Conservation (phyloP, 805 yeast genomes). For the Candida corydali region DNA sequence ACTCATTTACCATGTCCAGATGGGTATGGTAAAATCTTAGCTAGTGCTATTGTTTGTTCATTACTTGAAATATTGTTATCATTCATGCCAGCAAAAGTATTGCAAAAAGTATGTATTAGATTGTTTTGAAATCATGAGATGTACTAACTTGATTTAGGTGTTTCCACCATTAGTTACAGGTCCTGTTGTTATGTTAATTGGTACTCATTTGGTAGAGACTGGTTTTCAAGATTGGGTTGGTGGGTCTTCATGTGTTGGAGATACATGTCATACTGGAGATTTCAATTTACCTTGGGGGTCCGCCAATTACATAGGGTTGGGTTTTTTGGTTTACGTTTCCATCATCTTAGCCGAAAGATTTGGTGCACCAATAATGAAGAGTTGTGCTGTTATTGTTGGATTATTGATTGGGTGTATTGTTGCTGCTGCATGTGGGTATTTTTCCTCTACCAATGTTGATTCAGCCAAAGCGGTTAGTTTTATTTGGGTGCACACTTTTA, state of each 20-base stretch:
- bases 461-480: slow-evolving; percentile 80
- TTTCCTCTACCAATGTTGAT: slow-evolving; percentile 51
- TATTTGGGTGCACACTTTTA: slow-evolving; percentile 85
- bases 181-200: slow-evolving; percentile 85
- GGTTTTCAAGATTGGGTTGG: slow-evolving; percentile 89
- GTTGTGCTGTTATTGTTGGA: slow-evolving; percentile 88
- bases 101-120: slow-evolving; percentile 42
- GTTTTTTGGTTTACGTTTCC: slow-evolving; percentile 72
- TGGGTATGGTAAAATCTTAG: slow-evolving; percentile 85
- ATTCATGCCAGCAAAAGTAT: slow-evolving; percentile 67
- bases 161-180: slow-evolving; percentile 94
- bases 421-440: slow-evolving; percentile 88
- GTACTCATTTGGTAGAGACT: slow-evolving; percentile 59
- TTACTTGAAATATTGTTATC: slow-evolving; percentile 69
- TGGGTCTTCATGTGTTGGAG: slow-evolving; percentile 63
- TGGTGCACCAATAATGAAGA: slow-evolving; percentile 93
- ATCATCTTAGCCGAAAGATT: slow-evolving; percentile 77
- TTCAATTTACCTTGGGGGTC: slow-evolving; percentile 73
- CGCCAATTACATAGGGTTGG: slow-evolving; percentile 82
- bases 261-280: slow-evolving; percentile 15
- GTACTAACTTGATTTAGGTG: slow-evolving; percentile 16
- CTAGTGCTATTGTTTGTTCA: slow-evolving; percentile 75
- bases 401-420: slow-evolving; percentile 85
- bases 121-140: too few species aligned
- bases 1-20: slow-evolving; percentile 70